Conservation (phyloP, 2,329 filamentous ascomycete genomes). For the Aspergillus sp. region DNA sequence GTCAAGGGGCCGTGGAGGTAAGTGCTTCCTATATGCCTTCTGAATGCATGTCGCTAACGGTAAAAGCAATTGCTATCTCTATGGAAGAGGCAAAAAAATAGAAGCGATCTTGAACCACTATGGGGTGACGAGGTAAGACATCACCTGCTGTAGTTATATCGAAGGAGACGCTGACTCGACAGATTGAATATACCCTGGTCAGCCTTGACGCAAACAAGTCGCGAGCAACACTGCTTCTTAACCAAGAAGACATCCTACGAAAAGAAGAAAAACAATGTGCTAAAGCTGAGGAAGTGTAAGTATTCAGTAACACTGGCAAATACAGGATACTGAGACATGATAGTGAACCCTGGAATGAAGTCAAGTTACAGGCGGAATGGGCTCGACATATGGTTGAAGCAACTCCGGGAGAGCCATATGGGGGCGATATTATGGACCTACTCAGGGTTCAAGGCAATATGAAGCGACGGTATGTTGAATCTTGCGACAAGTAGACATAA, state of each 20-base stretch:
- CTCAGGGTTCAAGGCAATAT: slow-evolving; percentile 20
- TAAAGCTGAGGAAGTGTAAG: neutral
- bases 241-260: slow-evolving; percentile 12
- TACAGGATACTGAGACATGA: neutral
- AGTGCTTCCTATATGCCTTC: neutral
- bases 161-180: neutral
- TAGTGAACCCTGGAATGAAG: slow-evolving; percentile 1
- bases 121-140: slow-evolving; percentile 19
- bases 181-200: slow-evolving; percentile 17
- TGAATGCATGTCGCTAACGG: neutral
- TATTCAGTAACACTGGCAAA: neutral
- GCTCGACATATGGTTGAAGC: slow-evolving; percentile 18
- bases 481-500: neutral
- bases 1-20: slow-evolving; percentile 2
- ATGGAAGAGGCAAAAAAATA: slow-evolving; percentile 11
- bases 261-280: slow-evolving; percentile 2
- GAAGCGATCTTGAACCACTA: slow-evolving; percentile 1
- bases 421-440: slow-evolving; percentile 11
- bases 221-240: slow-evolving; percentile 15
- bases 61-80: slow-evolving; percentile 15
- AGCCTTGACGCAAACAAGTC: slow-evolving; percentile 4
- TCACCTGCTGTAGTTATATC: too few relatives aligned
- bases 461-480: slow-evolving; percentile 14
- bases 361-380: slow-evolving; percentile 18
- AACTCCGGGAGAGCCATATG: slow-evolving; percentile 21